Base-by-base conservation (phyloP, 257 asterid genomes). In the Plectranthus barbatus region DNA sequence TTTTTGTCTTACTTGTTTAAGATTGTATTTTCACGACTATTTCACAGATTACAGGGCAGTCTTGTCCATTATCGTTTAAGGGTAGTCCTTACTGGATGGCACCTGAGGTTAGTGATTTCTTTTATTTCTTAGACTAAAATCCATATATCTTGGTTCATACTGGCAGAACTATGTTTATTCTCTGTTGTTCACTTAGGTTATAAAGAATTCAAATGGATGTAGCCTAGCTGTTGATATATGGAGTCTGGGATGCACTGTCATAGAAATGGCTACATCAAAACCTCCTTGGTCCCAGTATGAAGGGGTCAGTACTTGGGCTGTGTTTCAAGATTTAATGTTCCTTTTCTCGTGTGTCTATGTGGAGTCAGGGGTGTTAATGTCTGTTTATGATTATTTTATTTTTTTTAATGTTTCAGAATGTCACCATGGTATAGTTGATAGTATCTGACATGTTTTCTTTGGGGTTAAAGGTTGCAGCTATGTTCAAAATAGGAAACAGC, bases 31-130 rank as follows among this genome's bases (percentile, higher is more conserved):
- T 49, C 36, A 39, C 52, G 54, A 64, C 39, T 67, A 40, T 75
- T 58, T 45, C 62, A 64, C 95, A 90, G 99, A 84, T 93, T 58
- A 76, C 96, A 14, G 97, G 99, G 64, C 96, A 90, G 44, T 75
- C 94, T 34, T 87, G 96, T 69, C 95, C 96, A 17, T 75, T 93
- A 66, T 93, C 99, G 0, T 87, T 90, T 64, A 93, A 90, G 83
- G 99, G 99, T 64, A 93, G 99, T 79, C 99, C 99, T 55, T 90
- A 93, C 72, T 93, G 99, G 99, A 93, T 93, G 99, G 99, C 99
- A 40, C 99, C 99, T 7, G 99, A 93, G 97, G 99, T 92, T 67
- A 49, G 83, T 73, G 36, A 21, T 33, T 18, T 36, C 44, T 50
- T 14, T 29, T 60, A n/a, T n/a, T 33, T 62, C 41, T 29, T 53